Evolutionary conservation across 441 rosid species (phyloP).

Genomic region (Gossypium aridum): DNA sequence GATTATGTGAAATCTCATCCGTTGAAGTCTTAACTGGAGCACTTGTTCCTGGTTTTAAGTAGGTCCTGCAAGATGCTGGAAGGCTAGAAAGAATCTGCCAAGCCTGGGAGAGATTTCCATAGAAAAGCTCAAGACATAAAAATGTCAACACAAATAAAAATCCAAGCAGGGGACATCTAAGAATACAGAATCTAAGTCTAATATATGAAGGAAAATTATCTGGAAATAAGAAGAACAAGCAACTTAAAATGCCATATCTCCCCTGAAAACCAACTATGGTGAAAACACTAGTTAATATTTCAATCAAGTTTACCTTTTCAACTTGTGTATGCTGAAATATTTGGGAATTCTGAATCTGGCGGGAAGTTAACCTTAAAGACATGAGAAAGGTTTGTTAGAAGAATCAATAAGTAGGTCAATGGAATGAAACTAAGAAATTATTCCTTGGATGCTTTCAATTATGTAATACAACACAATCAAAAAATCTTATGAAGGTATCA

Average conservation of each 20-base stretch:
- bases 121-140: neutral
- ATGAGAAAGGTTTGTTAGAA: constrained; percentile 12
- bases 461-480: neutral
- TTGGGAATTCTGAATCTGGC: constrained; percentile 41
- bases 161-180: neutral
- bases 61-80: constrained; percentile 46
- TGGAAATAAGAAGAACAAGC: neutral
- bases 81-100: constrained; percentile 79
- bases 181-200: constrained; percentile 4
- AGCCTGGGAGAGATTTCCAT: constrained; percentile 50
- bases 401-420: constrained; percentile 1
- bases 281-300: neutral
- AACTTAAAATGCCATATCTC: neutral
- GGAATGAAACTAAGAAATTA: neutral
- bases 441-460: neutral
- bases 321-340: constrained; percentile 40
- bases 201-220: neutral
- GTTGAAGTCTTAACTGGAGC: constrained; percentile 32
- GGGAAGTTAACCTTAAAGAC: constrained; percentile 39
- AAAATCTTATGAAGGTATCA: neutral
- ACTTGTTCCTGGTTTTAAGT: constrained; percentile 71
- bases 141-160: neutral
- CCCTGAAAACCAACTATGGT: neutral
- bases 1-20: constrained; percentile 23
- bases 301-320: constrained; percentile 45